phyloP scores from a whole-genome alignment of 768 basidiomycete genomes.

The Sistotremastrum niveocremeum region DNA sequence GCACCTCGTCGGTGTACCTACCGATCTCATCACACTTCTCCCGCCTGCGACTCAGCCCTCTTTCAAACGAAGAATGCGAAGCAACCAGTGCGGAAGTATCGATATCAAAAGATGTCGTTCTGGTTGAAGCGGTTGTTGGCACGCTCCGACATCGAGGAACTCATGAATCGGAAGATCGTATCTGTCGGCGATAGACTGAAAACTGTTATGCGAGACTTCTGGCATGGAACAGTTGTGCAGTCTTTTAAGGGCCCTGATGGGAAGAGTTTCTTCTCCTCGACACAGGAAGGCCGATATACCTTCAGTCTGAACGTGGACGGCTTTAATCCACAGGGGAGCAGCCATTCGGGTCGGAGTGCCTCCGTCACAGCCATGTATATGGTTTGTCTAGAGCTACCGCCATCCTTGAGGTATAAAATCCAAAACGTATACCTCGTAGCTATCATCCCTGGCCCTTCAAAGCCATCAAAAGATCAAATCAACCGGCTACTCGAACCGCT shows the following conservation, averaged over 20 bases:
- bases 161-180: slow-evolving; percentile 13
- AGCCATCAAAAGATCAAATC: slow-evolving; percentile 14
- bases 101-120: too few species aligned
- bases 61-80: too few species aligned
- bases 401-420: slow-evolving; percentile 12
- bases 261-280: slow-evolving; percentile 9
- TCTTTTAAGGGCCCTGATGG: slow-evolving; percentile 17
- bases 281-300: slow-evolving; percentile 14
- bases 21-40: too few species aligned
- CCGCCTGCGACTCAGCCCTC: too few species aligned
- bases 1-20: too few species aligned
- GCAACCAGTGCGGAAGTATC: too few species aligned
- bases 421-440: slow-evolving; percentile 24
- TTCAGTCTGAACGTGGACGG: slow-evolving; percentile 22
- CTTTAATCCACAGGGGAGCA: slow-evolving; percentile 22
- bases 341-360: slow-evolving; percentile 11
- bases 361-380: slow-evolving; percentile 21
- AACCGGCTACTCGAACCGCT: slow-evolving; percentile 14
- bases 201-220: too few species aligned
- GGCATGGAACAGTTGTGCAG: slow-evolving; percentile 13
- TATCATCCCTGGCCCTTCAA: slow-evolving; percentile 23
- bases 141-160: slow-evolving; percentile 12
- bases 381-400: slow-evolving; percentile 24
- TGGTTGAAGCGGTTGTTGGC: slow-evolving; percentile 17
- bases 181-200: background rate